These are phyloP conservation scores for Fusarium nisikadoi DNA, from an alignment of 2,329 filamentous ascomycete genomes.

Conservation along the genomic window DNA sequence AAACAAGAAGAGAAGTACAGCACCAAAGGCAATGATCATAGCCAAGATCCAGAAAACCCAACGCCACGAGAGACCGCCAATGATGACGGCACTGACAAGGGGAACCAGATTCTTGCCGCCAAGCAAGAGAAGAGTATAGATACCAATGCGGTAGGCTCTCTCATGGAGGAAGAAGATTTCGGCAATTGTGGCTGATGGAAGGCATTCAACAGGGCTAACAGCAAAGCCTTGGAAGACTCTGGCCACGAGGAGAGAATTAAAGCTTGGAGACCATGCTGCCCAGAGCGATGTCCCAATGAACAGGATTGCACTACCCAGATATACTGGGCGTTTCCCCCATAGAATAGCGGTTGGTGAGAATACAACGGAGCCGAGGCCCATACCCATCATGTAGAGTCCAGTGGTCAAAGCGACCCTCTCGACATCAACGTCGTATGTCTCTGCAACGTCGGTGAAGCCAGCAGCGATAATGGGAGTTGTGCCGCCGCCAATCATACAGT, in stretches of 20 bases:
- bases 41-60: slow-evolving; percentile 94
- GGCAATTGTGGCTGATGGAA: slow-evolving; percentile 92
- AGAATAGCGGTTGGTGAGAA: slow-evolving; percentile 91
- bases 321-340: slow-evolving; percentile 90
- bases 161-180: slow-evolving; percentile 98
- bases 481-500: slow-evolving; percentile 92
- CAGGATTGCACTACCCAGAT: slow-evolving; percentile 79
- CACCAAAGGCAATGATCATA: slow-evolving; percentile 78
- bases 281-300: slow-evolving; percentile 82
- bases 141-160: slow-evolving; percentile 89
- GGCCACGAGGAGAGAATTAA: slow-evolving; percentile 80
- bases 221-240: slow-evolving; percentile 89
- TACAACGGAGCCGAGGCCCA: slow-evolving; percentile 85
- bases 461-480: slow-evolving; percentile 92
- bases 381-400: slow-evolving; percentile 92
- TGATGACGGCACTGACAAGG: slow-evolving; percentile 85
- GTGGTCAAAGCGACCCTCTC: slow-evolving; percentile 86
- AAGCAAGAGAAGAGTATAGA: slow-evolving; percentile 89
- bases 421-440: slow-evolving; percentile 71
- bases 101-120: slow-evolving; percentile 93
- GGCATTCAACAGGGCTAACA: slow-evolving; percentile 89
- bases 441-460: slow-evolving; percentile 84
- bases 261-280: slow-evolving; percentile 87
- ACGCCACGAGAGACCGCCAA: slow-evolving; percentile 80
- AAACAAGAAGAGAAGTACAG: slow-evolving; percentile 83